Conservation (phyloP, 202 grass and related monocot species). For the Carex sylvatica region DNA sequence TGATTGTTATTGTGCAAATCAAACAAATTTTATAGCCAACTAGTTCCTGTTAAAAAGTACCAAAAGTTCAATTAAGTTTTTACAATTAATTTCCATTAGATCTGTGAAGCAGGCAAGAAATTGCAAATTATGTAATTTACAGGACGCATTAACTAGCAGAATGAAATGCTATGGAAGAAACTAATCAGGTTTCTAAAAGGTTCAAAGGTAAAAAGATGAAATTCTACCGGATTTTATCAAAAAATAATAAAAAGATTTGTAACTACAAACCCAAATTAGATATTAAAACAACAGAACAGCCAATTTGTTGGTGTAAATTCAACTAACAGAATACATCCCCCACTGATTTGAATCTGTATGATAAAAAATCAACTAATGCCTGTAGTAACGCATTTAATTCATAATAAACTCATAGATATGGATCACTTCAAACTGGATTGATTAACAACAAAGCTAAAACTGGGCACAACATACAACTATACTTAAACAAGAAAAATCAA, state of each 20-base stretch:
- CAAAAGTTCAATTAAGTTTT: background rate
- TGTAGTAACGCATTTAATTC: background rate
- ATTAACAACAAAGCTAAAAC: background rate
- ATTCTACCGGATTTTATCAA: background rate
- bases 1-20: background rate
- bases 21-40: background rate
- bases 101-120: background rate
- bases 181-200: background rate
- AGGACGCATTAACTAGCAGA: too few species aligned
- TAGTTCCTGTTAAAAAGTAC: background rate
- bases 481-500: background rate
- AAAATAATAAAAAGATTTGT: background rate
- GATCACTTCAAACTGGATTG: background rate
- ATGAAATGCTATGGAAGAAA: too few species aligned
- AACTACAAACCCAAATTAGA: background rate
- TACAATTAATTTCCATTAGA: background rate
- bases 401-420: background rate
- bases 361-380: background rate
- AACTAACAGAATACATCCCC: background rate
- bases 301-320: background rate
- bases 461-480: slow-evolving; percentile 7
- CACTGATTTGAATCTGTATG: background rate
- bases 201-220: background rate
- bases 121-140: too few species aligned
- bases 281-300: background rate